Evolutionary conservation across 1,284 basidiomycete genomes (phyloP), one percentile per base, ranked within the genome.

Genomic region (Cutaneotrichosporon sp.): DNA sequence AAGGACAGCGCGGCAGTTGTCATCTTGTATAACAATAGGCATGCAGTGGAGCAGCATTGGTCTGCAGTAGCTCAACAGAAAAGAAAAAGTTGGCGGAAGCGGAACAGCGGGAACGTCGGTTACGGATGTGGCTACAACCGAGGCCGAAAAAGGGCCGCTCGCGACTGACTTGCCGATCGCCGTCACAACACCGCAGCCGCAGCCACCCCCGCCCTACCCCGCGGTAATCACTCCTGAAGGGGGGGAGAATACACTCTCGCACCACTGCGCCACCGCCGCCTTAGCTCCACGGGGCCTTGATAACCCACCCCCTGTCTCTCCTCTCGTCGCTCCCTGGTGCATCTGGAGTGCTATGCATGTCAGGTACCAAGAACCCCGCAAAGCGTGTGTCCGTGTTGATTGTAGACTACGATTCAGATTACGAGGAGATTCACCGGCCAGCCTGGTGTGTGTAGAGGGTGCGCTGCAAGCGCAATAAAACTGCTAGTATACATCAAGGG

Each of bases 21-120:
- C 51, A 53, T 34, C 20, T 53, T 53, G 51, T 53, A 53, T 14
- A 53, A 38, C 51, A 14, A 53, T 53, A 53, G 51, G 47, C 51
- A 53, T 53, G 51, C 51, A 53, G 51, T 50, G 47, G 47, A 27
- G 47, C 47, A 50, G 47, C 25, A 46, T 46, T 45, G 11, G 47
- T 27, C 47, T 50, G 47, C 47, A 50, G 22, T 50, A 50, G 47
- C 47, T 42, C 38, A 42, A 42, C 38, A 42, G 18, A 36, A 29
- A 29, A 29, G 29, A 29, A 4, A 29, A n/a, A n/a, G n/a, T 46
- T 45, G 11, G 47, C 14, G 14, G 34, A 13, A 10, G 13, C 18
- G 18, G 18, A 22, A 45, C 20, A 45, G 45, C 10, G 22, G 9
- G 43, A 22, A 3, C 43, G 8, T 7, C n/a, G n/a, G n/a, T 6